Evolutionary conservation across 2,329 filamentous ascomycete species (phyloP), one percentile per base, ranked within the genome.

Genomic region (Fusarium coicis): DNA sequence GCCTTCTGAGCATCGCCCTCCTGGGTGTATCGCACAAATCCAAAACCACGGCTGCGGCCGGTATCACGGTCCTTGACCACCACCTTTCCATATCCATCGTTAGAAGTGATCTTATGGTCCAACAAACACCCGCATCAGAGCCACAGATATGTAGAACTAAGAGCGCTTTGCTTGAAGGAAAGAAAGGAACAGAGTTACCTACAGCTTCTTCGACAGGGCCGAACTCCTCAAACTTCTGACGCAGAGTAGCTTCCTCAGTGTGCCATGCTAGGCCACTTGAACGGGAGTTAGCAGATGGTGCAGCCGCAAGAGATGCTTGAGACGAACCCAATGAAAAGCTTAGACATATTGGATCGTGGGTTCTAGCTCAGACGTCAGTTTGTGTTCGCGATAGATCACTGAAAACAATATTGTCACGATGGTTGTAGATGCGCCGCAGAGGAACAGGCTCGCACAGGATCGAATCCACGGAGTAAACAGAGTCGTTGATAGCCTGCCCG

Each of bases 61-160:
- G 96, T 98, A 81, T 98, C 96, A 80, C 95, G 94, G 84, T 99
- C 96, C 87, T 97, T 98, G 79, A 98, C 95, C 76, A 99, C 96
- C 72, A 97, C 93, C 96, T 98, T 71, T 55, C 52, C 56, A 65
- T 42, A 40, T 62, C 50, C 63, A 47, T 63, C 52, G 61, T 78
- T 76, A 78, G 74, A 70, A 68, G 55, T 59, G 44, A 50, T 42
- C 63, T 73, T 54, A 54, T 54, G 32, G 54, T 57, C 60, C 53
- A 72, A 64, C 58, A 63, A 69, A 63, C 63, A 63, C 65, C 63
- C 59, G 53, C 59, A 66, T 58, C 68, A 72, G 67, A 74, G 62
- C 66, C 63, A 72, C 71, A 74, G 46, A 50, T 54, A 66, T 74
- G 68, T 50, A 74, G 71, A 63, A 69, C 62, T 68, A 72, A 65